phyloP scores from a whole-genome alignment of 1,139 yeast genomes.

The Yamadazyma sp. region DNA sequence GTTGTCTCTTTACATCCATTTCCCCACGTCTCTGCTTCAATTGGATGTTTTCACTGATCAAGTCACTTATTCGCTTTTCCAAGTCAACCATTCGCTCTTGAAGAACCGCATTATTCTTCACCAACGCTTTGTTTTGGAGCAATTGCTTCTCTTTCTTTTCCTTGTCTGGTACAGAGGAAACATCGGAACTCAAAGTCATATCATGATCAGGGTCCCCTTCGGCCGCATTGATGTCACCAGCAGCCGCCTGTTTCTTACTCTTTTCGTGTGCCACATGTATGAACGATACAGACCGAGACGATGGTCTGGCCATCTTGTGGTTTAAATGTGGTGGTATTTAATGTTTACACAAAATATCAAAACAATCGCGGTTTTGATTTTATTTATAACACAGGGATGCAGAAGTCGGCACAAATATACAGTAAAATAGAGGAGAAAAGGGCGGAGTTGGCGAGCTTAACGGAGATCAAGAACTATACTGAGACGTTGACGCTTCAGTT shows the following conservation, averaged over 20 bases:
- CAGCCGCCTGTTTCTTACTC: conserved; percentile 1
- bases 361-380: neutral
- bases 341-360: conserved; percentile 9
- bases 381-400: conserved; percentile 8
- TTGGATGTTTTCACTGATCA: conserved; percentile 47
- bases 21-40: conserved; percentile 20
- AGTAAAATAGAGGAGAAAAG: conserved; percentile 46
- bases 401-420: conserved; percentile 19
- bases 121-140: conserved; percentile 53
- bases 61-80: conserved; percentile 47
- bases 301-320: conserved; percentile 18
- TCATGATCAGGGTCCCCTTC: neutral
- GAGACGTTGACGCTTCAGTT: conserved; percentile 47
- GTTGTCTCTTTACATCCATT: conserved; percentile 3
- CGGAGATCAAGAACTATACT: conserved; percentile 51
- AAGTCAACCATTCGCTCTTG: conserved; percentile 49
- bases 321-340: neutral
- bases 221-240: neutral
- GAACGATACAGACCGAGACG: conserved; percentile 17
- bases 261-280: conserved; percentile 13
- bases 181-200: neutral
- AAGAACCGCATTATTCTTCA: conserved; percentile 54
- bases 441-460: conserved; percentile 52
- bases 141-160: conserved; percentile 16
- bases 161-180: neutral